phyloP scores from a whole-genome alignment of 495 filamentous ascomycete species.

The Alectoria sarmentosa region DNA sequence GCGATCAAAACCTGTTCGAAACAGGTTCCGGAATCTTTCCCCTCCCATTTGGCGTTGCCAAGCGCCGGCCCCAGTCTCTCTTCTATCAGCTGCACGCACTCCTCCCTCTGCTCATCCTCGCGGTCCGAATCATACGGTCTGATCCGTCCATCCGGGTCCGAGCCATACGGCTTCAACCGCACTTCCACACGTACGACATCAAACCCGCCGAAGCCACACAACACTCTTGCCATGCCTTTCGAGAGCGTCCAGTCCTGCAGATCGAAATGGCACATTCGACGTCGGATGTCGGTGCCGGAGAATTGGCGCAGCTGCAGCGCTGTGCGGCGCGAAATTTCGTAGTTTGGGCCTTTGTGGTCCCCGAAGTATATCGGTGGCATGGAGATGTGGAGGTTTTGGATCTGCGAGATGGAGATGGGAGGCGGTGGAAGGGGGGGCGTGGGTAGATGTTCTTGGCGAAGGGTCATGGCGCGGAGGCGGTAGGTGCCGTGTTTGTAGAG shows the following conservation, averaged over 20 bases:
- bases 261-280: neutral
- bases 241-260: neutral
- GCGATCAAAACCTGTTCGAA: too few relatives aligned
- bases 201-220: neutral
- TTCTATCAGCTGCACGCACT: too few relatives aligned
- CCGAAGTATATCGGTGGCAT: too few relatives aligned
- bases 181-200: too few relatives aligned
- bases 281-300: neutral
- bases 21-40: too few relatives aligned
- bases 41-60: too few relatives aligned
- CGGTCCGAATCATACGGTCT: too few relatives aligned
- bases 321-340: neutral
- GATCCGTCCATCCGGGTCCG: too few relatives aligned
- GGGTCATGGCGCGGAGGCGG: neutral
- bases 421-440: neutral
- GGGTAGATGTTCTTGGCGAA: neutral
- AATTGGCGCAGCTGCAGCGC: neutral
- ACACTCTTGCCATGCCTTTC: neutral
- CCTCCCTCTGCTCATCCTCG: too few relatives aligned
- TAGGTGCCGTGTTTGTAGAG: neutral
- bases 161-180: too few relatives aligned
- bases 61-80: too few relatives aligned
- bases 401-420: neutral
- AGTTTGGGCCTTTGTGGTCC: neutral
- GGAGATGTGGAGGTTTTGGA: too few relatives aligned